phyloP scores from a whole-genome alignment of 495 filamentous ascomycete genomes.

The Xylaria bambusicola region DNA sequence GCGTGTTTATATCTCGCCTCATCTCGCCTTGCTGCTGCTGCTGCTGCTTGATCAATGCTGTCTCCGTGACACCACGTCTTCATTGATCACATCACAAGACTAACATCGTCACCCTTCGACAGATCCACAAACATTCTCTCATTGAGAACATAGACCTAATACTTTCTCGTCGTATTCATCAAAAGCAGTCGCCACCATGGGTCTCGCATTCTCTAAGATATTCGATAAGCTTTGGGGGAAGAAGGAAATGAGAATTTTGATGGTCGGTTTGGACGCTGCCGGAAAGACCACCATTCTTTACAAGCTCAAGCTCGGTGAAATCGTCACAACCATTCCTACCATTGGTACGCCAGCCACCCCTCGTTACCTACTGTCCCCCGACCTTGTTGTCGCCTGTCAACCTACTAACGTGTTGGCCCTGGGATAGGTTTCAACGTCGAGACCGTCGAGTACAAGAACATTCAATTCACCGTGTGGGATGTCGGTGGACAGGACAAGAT shows the following conservation, averaged over 20 bases:
- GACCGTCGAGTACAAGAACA: constrained; percentile 99
- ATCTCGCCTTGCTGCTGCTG: constrained; percentile 22
- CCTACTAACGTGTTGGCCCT: constrained; percentile 35
- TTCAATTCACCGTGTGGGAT: constrained; percentile 99
- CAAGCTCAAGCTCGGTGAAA: constrained; percentile 99
- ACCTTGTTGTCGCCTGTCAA: too few relatives aligned
- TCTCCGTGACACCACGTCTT: constrained; percentile 8
- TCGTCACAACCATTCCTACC: constrained; percentile 98
- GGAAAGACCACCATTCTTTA: constrained; percentile 99
- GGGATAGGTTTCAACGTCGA: constrained; percentile 97
- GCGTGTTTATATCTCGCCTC: constrained; percentile 28
- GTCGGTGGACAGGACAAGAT: constrained; percentile 99
- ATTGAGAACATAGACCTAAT: constrained; percentile 27
- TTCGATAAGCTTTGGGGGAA: constrained; percentile 95
- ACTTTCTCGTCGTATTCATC: constrained; percentile 24
- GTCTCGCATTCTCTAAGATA: constrained; percentile 90
- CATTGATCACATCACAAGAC: constrained; percentile 5
- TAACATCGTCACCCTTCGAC: constrained; percentile 15
- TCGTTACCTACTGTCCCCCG: too few relatives aligned
- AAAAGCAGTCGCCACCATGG: constrained; percentile 68
- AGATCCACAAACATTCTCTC: constrained; percentile 20
- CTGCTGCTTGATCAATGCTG: constrained; percentile 26
- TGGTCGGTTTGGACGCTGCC: constrained; percentile 98
- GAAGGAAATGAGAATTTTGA: constrained; percentile 99
- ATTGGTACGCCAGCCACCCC: constrained; percentile 82